Base-by-base conservation (phyloP, 169 alveolate species). In the Eimeria maxima region DNA sequence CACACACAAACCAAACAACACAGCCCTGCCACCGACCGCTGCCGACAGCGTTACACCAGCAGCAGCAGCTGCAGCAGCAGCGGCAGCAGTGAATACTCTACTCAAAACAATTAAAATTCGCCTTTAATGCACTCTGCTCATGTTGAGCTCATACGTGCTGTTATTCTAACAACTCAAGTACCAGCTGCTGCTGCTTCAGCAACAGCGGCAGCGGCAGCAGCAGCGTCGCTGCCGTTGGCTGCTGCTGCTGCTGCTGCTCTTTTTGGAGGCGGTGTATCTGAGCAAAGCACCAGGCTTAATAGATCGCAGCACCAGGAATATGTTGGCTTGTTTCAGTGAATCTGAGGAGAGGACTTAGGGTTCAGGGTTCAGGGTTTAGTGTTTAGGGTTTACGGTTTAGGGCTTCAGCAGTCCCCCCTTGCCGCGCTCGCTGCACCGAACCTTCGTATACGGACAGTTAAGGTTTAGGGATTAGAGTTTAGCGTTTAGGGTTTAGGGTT, bases 21-120 rank as follows among this genome's bases (percentile, higher is more conserved):
- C 50, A 44, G 60, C 63, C 57, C 44, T 22, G 71, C 18, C 42
- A 47, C 90, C 90, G 90, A 81, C 90, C 90, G 90, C 90, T 81
- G 90, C 90, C 90, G 90, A 81, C 90, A 81, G 73, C 2, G 27
- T 71, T 8, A 44, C 73, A 2, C 45, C 47, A 47, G 38, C 63
- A 76, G 60, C 87, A 76, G 60, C 87, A 42, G 60, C 63, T 42
- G 29, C 63, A 76, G 87, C 63, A 42, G 87, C 63, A 42, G 87
- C 53, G 14, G 63, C 63, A 16, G 60, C 87, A 76, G 87, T n/a
- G 29, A 47, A 33, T 76, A 42, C 13, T 76, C 20, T 14, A 13
- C 13, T 24, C 14, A 42, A 38, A 76, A 42, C 38, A n/a, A 33
- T 76, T 29, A 29, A 42, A 42, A 29, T 18, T 13, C 60, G 50